Percentiles rank a stretch among this genome's conserved stretches.
Evolutionary conservation across 179 eudicot species (phyloP).

Genomic region (Sideroxylon spinosum): DNA sequence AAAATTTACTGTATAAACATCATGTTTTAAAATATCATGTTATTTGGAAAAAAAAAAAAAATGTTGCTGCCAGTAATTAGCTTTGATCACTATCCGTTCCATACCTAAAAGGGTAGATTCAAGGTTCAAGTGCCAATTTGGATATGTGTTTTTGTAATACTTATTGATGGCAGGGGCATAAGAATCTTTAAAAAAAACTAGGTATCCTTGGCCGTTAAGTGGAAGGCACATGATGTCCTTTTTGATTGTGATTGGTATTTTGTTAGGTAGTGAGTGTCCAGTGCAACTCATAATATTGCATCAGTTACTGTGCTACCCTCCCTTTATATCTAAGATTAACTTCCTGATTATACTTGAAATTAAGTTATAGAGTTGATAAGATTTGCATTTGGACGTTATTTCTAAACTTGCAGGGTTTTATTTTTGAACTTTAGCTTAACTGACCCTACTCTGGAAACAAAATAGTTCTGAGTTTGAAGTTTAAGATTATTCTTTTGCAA

Average conservation of each 20-base stretch:
- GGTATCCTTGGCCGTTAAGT: no score
- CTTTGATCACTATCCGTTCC: neutral
- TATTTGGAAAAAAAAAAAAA: neutral
- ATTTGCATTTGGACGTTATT: neutral
- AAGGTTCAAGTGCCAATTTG: neutral
- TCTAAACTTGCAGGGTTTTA: no score
- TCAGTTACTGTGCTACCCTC: neutral
- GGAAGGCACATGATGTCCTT: neutral
- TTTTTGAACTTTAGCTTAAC: no score
- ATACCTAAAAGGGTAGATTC: neutral
- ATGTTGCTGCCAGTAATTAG: neutral
- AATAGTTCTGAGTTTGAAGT: conserved; percentile 9
- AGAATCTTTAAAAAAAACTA: no score
- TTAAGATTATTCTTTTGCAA: neutral
- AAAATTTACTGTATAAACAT: neutral
- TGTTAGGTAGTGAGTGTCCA: neutral
- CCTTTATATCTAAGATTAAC: neutral
- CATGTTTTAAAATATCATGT: neutral
- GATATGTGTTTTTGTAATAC: neutral
- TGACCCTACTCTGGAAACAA: neutral
- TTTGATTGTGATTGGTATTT: neutral
- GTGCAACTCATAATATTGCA: neutral
- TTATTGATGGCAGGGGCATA: no score
- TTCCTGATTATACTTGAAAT: neutral
- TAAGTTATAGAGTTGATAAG: neutral